Conservation (phyloP, 257 asterid genomes). For the Eustoma russellianum region DNA sequence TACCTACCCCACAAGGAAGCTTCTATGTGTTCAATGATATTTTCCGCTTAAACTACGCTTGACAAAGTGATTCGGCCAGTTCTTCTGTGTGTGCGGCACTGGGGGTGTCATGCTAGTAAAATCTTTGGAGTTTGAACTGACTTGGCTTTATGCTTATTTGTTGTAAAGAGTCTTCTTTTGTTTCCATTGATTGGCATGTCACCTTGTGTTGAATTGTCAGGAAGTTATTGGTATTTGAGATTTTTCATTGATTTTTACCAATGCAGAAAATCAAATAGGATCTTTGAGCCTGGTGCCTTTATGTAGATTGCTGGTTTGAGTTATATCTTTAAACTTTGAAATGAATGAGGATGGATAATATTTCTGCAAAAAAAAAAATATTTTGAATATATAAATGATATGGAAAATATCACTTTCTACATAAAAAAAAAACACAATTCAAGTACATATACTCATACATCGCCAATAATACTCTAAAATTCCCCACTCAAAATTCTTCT, state of each 20-base stretch:
- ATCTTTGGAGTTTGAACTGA: neutral
- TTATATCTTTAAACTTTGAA: neutral
- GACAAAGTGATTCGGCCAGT: conserved; percentile 13
- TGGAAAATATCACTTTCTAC: too few species aligned
- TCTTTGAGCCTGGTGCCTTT: neutral
- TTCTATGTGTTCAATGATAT: conserved; percentile 79
- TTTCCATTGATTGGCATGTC: neutral
- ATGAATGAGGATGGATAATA: neutral
- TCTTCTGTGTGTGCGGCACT: neutral
- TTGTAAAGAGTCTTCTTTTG: neutral
- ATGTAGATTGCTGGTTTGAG: neutral
- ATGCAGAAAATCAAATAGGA: conserved; percentile 1
- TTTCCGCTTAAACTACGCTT: conserved; percentile 86
- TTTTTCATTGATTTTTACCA: neutral
- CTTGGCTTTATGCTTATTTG: neutral
- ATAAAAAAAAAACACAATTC: too few species aligned
- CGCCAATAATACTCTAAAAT: too few species aligned
- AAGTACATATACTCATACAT: too few species aligned
- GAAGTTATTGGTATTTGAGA: neutral
- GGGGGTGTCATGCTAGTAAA: conserved; percentile 7
- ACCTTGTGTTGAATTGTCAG: conserved; percentile 2
- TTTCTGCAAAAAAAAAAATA: too few species aligned
- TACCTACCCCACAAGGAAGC: conserved; percentile 83
- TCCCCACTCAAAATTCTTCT: too few species aligned
- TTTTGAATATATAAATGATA: too few species aligned